These are phyloP conservation scores for Rhexocercosporidium sp. DNA, from an alignment of 2,329 filamentous ascomycete genomes.

Conservation along the genomic window DNA sequence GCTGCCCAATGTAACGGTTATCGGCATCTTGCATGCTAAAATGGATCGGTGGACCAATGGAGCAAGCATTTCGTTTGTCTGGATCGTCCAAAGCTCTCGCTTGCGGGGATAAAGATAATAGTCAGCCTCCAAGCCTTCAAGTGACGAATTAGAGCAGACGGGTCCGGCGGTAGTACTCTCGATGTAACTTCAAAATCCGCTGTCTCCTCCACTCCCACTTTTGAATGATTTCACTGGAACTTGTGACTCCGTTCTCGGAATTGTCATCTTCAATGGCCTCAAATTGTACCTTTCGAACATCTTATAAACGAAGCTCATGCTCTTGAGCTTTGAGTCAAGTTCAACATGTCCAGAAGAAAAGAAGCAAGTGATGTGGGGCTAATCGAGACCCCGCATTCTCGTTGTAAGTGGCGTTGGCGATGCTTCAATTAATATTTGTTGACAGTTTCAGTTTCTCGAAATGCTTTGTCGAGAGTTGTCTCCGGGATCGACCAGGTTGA, in stretches of 20 bases:
- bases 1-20: conserved; percentile 22
- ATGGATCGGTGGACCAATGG: conserved; percentile 22
- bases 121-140: background rate
- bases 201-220: background rate
- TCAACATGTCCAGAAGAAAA: conserved; percentile 5
- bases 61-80: background rate
- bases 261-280: background rate
- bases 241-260: background rate
- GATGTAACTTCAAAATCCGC: background rate
- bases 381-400: conserved; percentile 17
- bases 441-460: conserved; percentile 24
- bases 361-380: conserved; percentile 25
- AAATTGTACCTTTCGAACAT: background rate
- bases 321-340: background rate
- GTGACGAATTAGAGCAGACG: conserved; percentile 11
- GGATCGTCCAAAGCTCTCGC: conserved; percentile 9
- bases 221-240: background rate
- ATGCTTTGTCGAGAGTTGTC: conserved; percentile 30
- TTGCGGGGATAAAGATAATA: conserved; percentile 20
- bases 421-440: background rate
- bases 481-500: conserved; percentile 48
- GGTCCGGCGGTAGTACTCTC: background rate
- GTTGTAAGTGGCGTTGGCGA: conserved; percentile 15
- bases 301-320: background rate
- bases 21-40: conserved; percentile 29